Base-by-base conservation (phyloP, 306 rosid species). In the Cucurbita moschata region DNA sequence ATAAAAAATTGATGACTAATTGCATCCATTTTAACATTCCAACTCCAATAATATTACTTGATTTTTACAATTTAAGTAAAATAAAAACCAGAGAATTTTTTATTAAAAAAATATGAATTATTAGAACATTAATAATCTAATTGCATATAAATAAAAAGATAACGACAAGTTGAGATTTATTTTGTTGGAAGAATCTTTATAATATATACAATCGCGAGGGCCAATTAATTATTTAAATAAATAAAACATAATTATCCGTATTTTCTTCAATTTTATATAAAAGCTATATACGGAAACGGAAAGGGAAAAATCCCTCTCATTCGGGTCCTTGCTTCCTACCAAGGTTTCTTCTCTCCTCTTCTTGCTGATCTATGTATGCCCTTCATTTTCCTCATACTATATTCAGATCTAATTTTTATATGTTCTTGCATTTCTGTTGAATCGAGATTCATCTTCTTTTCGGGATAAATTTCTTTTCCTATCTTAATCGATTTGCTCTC, bases 311-410 rank as follows among this genome's bases (percentile, higher is more conserved):
- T 60, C 60, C 35, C 77, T 58, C 71, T 60, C 77, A 7, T 40
- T 8, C 68, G 30, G 71, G 72, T 10, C 46, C 53, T 50, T 12
- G 19, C 72, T 75, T 75, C 39, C 71, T 5, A 38, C 72, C 71
- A 13, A 76, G 79, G 74, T 66, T 76, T 76, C 57, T 65, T 65
- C 71, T 16, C 67, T 15, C 18, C 6, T 65, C 71, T 43, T 65
- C 71, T 19, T 4, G 74, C 67, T 9, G 74, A 54, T 66, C 39
- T 68, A 21, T 44, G 19, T 47, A 68, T 23, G 56, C 73, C 46
- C 73, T 68, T 13, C 73, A 26, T 68, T 68, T 23, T 43, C 42
- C 6, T 13, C 56, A 4, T 21, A 46, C 56, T 47, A 7, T 68
- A 44, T 44, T 30, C 73, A 68, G 73, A 68, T 68, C 56, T 68